phyloP scores from a whole-genome alignment of 2,329 filamentous ascomycete genomes.

The Blumeria graminis region DNA sequence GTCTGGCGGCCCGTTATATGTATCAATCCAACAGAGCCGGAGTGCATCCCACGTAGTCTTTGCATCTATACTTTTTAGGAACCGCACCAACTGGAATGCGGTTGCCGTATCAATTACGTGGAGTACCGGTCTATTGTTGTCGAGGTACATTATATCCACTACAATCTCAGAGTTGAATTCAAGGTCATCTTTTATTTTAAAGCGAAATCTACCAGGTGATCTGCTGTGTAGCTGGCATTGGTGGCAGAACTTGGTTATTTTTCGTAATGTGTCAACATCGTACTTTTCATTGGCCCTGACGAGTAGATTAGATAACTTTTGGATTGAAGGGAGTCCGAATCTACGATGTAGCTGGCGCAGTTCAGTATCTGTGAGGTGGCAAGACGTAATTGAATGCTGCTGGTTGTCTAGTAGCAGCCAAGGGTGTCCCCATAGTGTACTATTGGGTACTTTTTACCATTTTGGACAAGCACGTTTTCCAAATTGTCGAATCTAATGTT shows the following conservation, averaged over 20 bases:
- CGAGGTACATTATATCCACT: slow-evolving; percentile 2
- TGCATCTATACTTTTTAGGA: neutral
- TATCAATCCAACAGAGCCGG: slow-evolving; percentile 3
- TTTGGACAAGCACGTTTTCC: neutral
- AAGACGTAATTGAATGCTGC: neutral
- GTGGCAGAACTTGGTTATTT: neutral
- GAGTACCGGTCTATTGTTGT: neutral
- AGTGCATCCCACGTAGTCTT: slow-evolving; percentile 1
- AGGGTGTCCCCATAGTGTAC: neutral
- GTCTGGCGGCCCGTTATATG: slow-evolving; percentile 2
- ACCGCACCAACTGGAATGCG: slow-evolving; percentile 1
- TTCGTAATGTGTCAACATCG: neutral
- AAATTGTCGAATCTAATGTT: neutral
- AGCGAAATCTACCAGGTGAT: neutral
- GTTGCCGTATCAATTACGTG: slow-evolving; percentile 2
- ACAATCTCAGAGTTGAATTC: slow-evolving; percentile 3
- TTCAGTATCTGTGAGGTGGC: neutral
- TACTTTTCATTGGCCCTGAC: neutral
- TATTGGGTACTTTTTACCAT: neutral
- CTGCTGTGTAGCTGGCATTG: neutral
- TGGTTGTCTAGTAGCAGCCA: neutral
- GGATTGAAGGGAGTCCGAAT: neutral
- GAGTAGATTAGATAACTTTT: neutral
- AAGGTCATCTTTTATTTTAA: neutral
- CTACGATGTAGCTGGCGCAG: neutral